A percentile compares a stretch with the other conserved stretches of the same genome.
Conservation (phyloP, 2,329 filamentous ascomycete genomes). For the Metarhizium humberi region DNA sequence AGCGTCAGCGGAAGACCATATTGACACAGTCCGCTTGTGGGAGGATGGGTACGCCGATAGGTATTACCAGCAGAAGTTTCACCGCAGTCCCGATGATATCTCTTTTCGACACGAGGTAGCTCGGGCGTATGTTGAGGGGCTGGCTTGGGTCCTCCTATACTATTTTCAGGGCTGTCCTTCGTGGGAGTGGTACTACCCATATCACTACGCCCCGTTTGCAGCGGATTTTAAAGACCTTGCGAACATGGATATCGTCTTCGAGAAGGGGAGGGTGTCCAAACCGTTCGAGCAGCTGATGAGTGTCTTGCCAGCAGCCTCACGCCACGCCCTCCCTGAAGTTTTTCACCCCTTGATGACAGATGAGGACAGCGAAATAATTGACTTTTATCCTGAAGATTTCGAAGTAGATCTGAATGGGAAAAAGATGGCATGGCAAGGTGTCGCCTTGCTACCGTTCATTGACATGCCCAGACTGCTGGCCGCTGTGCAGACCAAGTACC, state of each 20-base stretch:
- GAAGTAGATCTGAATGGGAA: constrained; percentile 92
- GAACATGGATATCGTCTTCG: constrained; percentile 71
- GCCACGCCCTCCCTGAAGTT: constrained; percentile 77
- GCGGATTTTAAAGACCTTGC: constrained; percentile 82
- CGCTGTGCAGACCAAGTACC: constrained; percentile 78
- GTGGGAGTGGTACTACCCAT: constrained; percentile 99
- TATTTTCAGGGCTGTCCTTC: constrained; percentile 98
- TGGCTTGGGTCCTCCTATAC: constrained; percentile 92
- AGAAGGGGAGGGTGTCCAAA: constrained; percentile 74
- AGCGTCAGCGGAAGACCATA: constrained; percentile 48
- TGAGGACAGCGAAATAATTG: constrained; percentile 81
- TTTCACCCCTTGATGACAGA: constrained; percentile 91
- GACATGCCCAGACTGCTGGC: constrained; percentile 78
- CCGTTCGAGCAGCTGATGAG: constrained; percentile 99
- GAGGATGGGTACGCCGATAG: constrained; percentile 91
- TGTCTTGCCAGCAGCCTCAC: constrained; percentile 85
- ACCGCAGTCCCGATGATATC: constrained; percentile 69
- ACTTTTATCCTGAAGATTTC: constrained; percentile 96
- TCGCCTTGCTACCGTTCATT: constrained; percentile 90
- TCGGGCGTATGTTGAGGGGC: constrained; percentile 83
- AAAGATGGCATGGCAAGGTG: constrained; percentile 97
- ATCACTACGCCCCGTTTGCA: constrained; percentile 96
- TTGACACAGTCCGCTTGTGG: constrained; percentile 84
- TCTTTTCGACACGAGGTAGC: constrained; percentile 86
- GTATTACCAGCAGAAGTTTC: constrained; percentile 96